A percentile compares a stretch with the other conserved stretches of the same genome.
phyloP scores from a whole-genome alignment of 2,329 filamentous ascomycete genomes.

The Colletotrichum nymphaeae region DNA sequence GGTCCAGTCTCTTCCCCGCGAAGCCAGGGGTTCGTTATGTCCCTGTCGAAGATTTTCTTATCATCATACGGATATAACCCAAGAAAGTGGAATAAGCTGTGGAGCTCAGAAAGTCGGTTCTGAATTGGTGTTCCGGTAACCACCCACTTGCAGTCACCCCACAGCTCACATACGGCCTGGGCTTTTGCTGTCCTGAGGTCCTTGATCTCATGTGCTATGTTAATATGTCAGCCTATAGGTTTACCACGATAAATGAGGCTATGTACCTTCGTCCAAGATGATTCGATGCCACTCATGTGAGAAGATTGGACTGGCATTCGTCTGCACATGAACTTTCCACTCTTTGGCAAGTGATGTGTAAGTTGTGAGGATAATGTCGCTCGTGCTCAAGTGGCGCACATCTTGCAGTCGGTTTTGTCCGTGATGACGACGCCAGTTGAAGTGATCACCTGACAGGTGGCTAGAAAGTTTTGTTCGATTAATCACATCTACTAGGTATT shows the following conservation, averaged over 20 bases:
- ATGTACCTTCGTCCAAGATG: neutral
- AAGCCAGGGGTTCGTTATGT: neutral
- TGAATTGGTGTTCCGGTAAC: neutral
- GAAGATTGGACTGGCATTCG: neutral
- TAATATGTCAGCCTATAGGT: neutral
- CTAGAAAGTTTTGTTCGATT: no score
- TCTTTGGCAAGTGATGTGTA: neutral
- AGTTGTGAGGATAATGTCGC: neutral
- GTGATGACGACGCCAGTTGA: neutral
- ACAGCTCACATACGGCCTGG: neutral
- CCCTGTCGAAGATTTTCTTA: neutral
- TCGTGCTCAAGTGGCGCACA: neutral
- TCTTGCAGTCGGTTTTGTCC: neutral
- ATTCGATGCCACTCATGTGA: neutral
- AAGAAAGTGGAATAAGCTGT: neutral
- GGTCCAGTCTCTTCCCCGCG: neutral
- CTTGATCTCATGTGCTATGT: neutral
- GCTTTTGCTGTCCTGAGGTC: neutral
- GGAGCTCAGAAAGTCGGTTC: neutral
- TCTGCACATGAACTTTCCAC: neutral
- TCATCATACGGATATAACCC: neutral
- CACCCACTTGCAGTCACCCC: neutral
- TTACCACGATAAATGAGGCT: accelerated
- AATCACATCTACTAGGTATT: no score
- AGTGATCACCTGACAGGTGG: no score